Evolutionary conservation across 2,329 filamentous ascomycete genomes (phyloP), one percentile per base, ranked within the genome.

Genomic region (Cladosporium sp.): DNA sequence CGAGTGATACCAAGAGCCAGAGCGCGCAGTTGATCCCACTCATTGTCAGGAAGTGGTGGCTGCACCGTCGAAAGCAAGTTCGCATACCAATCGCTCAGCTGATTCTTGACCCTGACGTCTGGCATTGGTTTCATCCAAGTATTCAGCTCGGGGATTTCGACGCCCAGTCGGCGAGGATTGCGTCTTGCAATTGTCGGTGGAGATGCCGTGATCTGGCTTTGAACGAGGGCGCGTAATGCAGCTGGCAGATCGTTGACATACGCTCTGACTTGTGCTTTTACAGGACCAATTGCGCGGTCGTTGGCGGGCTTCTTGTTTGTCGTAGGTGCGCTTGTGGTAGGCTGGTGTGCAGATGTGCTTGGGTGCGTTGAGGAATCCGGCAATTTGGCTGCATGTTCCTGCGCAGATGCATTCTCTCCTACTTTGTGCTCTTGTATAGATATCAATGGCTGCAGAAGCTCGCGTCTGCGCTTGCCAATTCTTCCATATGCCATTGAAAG

Each of bases 401-500:
- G 16, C 23, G 35, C 21, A n/a, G 35, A 10, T 12, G 18, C 46
- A 6, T 14, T n/a, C 12, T 21, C 28, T 29, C 37, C 53, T 55
- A 31, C n/a, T 44, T 57, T 40, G 2, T 35, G 53, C 21, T 29
- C 53, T 5, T 50, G 14, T 12, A 65, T 33, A 37, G 63, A 46
- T n/a, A 65, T 21, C 28, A 65, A 37, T 16, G 64, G 35, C 5
- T 70, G 66, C 66, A 86, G 63, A 35, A 89, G 73, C 11, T 82
- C 75, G 66, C 82, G 78, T 69, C 84, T 80, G 35, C 84, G 78
- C 68, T 76, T 80, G 10, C 87, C 87, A 35, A 78, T 79, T 61
- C 87, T 82, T 16, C 86, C 87, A 70, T 89, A 89, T 16, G 86
- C 80, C 66, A 82, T 74, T 35, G 80, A 75, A 23, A 89, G 75